Conservation (phyloP, 2,329 filamentous ascomycete genomes). For the Samsoniella hepiali region DNA sequence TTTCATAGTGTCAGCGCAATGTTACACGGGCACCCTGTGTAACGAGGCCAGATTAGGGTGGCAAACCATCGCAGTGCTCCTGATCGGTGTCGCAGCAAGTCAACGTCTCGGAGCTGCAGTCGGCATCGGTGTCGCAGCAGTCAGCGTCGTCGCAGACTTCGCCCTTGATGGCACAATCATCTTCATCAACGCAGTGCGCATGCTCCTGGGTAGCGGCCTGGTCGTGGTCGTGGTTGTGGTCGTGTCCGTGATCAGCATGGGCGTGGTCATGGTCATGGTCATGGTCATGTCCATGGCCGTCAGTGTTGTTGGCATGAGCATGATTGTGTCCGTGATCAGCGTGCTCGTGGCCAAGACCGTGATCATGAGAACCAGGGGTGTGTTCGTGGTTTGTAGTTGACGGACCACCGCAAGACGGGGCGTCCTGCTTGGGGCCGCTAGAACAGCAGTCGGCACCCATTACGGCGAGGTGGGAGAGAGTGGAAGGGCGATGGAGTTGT, state of each 20-base stretch:
- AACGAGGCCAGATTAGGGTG: neutral
- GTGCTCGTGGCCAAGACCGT: neutral
- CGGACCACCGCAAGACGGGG: constrained; percentile 1
- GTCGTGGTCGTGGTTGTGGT: constrained; percentile 12
- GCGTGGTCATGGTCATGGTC: neutral
- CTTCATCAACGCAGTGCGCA: constrained; percentile 13
- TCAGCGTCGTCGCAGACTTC: constrained; percentile 20
- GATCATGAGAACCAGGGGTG: neutral
- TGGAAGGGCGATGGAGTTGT: neutral
- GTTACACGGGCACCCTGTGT: neutral
- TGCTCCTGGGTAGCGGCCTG: constrained; percentile 11
- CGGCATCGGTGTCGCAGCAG: constrained; percentile 23
- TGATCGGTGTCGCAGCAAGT: constrained; percentile 28
- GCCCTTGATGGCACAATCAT: constrained; percentile 14
- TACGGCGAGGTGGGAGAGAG: neutral
- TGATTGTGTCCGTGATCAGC: neutral
- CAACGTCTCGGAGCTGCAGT: constrained; percentile 21
- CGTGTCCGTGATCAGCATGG: constrained; percentile 4
- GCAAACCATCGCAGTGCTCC: constrained; percentile 28
- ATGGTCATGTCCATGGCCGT: neutral
- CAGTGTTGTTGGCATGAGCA: neutral
- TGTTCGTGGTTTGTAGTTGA: constrained; percentile 5
- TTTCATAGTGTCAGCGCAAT: neutral
- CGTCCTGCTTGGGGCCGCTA: constrained; percentile 7
- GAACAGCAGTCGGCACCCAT: constrained; percentile 22